Base-by-base conservation (phyloP, 1,139 yeast species). In the Yamadazyma trypodendri region DNA sequence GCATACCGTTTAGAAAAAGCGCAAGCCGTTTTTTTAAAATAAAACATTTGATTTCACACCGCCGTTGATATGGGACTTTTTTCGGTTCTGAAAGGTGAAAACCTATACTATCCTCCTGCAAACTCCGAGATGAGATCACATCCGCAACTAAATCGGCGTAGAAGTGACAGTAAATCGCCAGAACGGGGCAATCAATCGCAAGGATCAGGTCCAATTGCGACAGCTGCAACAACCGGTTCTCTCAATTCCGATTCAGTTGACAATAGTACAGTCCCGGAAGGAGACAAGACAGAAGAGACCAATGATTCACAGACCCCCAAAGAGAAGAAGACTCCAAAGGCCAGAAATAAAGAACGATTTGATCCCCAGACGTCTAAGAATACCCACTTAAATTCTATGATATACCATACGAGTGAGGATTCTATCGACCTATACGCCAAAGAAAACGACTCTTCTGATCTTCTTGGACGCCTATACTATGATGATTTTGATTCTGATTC, bases 401-500 rank as follows among this genome's bases (percentile, higher is more conserved):
- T 71, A 18, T 71, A 61, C 45, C 72, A 68, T 46, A 65, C 68
- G 4, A 58, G 64, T 34, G 56, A 65, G 32, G 77, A 71, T 32
- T 55, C 71, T 1, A 58, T 71, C n/a, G 73, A 68, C 40, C 41
- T 60, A 39, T 71, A 71, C 50, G 58, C 58, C 39, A 57, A 51
- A 38, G 71, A 70, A 43, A 68, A 68, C 49, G 61, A 60, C 41
- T 58, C 68, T 8, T 61, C 68, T 29, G 77, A 71, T 46, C 57
- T 70, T 27, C 48, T 70, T 39, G 76, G 75, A 2, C 46, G 77
- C 36, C 55, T 71, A 18, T 70, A 70, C 48, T 70, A 65, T 43
- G 77, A 71, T 46, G 74, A 70, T 39, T 71, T 59, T 45, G 72
- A 67, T 40, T 61, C 69, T 3, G 70, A 64, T 29, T 55, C 65